phyloP scores from a whole-genome alignment of 2,329 filamentous ascomycete genomes.

The Alternaria brassicicola region DNA sequence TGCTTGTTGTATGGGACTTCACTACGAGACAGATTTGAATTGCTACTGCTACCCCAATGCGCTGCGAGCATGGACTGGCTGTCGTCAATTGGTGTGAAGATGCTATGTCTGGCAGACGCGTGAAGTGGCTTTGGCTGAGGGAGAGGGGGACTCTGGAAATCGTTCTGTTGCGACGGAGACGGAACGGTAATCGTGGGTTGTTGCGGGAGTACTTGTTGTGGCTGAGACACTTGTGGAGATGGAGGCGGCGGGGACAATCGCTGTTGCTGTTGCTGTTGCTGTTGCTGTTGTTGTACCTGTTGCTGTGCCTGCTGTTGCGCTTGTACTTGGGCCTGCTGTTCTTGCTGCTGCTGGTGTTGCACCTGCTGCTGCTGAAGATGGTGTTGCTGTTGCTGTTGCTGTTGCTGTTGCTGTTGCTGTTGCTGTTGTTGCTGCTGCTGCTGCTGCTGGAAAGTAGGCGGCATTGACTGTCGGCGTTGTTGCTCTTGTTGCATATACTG shows the following conservation, averaged over 20 bases:
- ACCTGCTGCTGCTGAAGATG: slow-evolving; percentile 63
- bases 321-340: slow-evolving; percentile 50
- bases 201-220: slow-evolving; percentile 64
- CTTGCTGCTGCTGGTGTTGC: slow-evolving; percentile 44
- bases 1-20: slow-evolving; percentile 54
- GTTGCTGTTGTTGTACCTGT: slow-evolving; percentile 66
- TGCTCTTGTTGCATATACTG: slow-evolving; percentile 79
- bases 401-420: slow-evolving; percentile 54
- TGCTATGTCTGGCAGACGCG: slow-evolving; percentile 77
- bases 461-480: slow-evolving; percentile 74
- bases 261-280: slow-evolving; percentile 51
- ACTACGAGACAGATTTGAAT: slow-evolving; percentile 52
- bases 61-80: slow-evolving; percentile 86
- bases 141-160: slow-evolving; percentile 60
- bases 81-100: slow-evolving; percentile 97
- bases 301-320: slow-evolving; percentile 70
- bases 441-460: slow-evolving; percentile 69
- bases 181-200: slow-evolving; percentile 49
- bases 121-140: slow-evolving; percentile 69
- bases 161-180: slow-evolving; percentile 60
- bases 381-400: slow-evolving; percentile 39
- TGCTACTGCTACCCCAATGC: slow-evolving; percentile 64
- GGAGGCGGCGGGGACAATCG: slow-evolving; percentile 71
- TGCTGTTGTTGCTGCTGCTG: slow-evolving; percentile 66
- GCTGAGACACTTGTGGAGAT: slow-evolving; percentile 75